These are phyloP conservation scores for Ceratobasidium sp. DNA, from an alignment of 1,284 basidiomycete species.

Conservation along the genomic window DNA sequence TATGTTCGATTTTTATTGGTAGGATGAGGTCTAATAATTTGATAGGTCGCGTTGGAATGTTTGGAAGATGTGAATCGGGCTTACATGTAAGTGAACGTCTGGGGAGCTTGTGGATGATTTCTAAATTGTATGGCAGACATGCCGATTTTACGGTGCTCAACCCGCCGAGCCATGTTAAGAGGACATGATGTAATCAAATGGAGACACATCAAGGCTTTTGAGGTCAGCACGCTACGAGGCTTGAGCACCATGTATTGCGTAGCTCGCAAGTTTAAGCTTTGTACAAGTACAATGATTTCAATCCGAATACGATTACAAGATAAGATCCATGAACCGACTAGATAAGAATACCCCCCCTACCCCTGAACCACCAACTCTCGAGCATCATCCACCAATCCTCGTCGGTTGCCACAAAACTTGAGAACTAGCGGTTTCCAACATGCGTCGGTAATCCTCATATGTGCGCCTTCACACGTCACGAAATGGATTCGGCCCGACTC, in stretches of 20 bases:
- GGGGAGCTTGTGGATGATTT: neutral
- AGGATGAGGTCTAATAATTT: neutral
- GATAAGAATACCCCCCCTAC: neutral
- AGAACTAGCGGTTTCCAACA: constrained; percentile 68
- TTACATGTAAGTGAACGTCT: constrained; percentile 18
- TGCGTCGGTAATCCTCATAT: constrained; percentile 79
- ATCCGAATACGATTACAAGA: neutral
- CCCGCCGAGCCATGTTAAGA: constrained; percentile 23
- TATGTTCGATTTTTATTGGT: neutral
- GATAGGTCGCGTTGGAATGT: constrained; percentile 43
- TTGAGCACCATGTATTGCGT: neutral
- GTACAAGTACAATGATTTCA: neutral
- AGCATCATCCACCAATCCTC: neutral
- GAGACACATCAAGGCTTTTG: too few species aligned
- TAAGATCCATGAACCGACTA: neutral
- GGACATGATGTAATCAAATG: neutral
- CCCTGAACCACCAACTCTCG: neutral
- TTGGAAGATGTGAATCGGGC: constrained; percentile 36
- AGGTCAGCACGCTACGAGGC: too few species aligned
- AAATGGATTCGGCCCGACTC: constrained; percentile 75
- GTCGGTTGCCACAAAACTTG: constrained; percentile 56
- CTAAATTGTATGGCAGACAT: constrained; percentile 11
- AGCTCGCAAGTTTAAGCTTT: neutral
- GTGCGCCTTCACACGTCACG: constrained; percentile 79
- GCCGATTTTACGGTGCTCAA: constrained; percentile 42